Conservation (phyloP, 257 asterid genomes). For the Coffea eugenioides region DNA sequence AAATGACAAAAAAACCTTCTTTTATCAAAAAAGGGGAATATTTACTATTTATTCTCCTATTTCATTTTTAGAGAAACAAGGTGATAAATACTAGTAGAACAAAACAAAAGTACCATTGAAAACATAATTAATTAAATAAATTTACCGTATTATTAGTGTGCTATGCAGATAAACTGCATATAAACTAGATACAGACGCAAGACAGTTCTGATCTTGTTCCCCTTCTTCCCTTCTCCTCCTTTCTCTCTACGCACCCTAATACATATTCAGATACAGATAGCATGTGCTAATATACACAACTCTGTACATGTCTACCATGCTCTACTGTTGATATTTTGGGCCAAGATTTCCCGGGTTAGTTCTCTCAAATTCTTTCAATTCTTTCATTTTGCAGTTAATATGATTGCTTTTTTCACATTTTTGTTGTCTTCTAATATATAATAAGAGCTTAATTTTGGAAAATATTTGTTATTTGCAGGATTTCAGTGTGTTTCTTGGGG, state of each 20-base stretch:
- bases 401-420: background rate
- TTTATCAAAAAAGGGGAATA: background rate
- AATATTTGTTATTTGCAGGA: constrained; percentile 5
- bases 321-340: background rate
- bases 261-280: background rate
- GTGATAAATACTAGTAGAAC: background rate
- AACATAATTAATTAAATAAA: background rate
- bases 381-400: background rate
- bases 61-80: background rate
- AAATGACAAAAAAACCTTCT: background rate
- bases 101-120: background rate
- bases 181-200: constrained; percentile 10
- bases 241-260: background rate
- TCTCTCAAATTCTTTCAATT: background rate
- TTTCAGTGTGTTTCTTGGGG: constrained; percentile 4
- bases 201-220: constrained; percentile 42
- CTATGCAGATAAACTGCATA: background rate
- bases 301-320: background rate
- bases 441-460: background rate
- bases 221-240: background rate
- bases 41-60: background rate
- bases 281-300: background rate
- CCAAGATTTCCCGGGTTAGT: constrained; percentile 17
- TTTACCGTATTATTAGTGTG: background rate
- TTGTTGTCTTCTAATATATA: background rate